Base-by-base conservation (phyloP, 1,284 basidiomycete genomes). In the Ceratobasidium sp. region DNA sequence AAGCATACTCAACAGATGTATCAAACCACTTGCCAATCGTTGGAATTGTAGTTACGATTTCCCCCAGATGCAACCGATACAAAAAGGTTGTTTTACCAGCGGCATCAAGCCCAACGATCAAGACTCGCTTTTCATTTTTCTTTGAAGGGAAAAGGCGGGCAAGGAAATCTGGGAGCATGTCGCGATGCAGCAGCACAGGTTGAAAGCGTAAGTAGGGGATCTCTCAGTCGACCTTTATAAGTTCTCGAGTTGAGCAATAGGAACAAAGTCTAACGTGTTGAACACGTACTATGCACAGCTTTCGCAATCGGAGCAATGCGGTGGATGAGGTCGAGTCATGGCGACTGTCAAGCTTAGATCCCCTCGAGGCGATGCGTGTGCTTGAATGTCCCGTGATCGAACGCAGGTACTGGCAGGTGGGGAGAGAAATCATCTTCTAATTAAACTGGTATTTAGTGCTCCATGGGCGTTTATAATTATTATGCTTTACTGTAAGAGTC, bases 1-100 rank as follows among this genome's bases (percentile, higher is more conserved):
- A 22, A 45, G 42, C 32, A n/a, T 34, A 10, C 15, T 20, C 58
- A 25, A 38, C 2, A 42, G 6, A 22, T 27, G 42, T 2, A 22
- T 3, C 7, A 22, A 38, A 3, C 49, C 3, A 64, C 60, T 8
- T 25, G 52, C 60, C 60, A n/a, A 64, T 64, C 13, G 60, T 64
- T 6, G 60, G 60, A 52, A 64, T 64, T n/a, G 60, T 64, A 27
- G 60, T 64, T 10, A 64, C 60, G 3, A 64, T 52, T 17, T 64
- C 60, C 20, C 60, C 60, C 1, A 64, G 31, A 32, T 34, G 22
- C 32, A 64, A 31, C 1, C 47, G 60, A 29, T 64, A 64, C 10
- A 64, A 32, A n/a, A 52, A 64, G 25, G 60, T 52, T 25, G 60
- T 64, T 40, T 64, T 64, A 3, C 60, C 60, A 27, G 60, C 60